These are phyloP conservation scores for Leishmania martiniquensis DNA, from an alignment of 208 protist genomes.

Conservation along the genomic window DNA sequence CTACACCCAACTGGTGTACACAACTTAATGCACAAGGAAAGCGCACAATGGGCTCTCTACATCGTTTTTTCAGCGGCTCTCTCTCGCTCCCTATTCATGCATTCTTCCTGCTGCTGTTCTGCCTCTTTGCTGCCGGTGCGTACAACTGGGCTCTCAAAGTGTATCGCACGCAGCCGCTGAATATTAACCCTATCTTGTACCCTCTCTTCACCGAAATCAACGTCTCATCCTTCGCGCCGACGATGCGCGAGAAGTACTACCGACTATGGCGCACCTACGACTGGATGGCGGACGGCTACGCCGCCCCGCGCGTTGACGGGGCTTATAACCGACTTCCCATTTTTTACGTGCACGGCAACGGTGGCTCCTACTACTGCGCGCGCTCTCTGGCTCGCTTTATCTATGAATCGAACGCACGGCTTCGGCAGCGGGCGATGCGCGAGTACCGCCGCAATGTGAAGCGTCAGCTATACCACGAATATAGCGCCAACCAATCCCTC, in stretches of 20 bases:
- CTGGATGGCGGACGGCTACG: conserved; percentile 58
- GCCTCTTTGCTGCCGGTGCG: conserved; percentile 36
- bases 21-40: neutral
- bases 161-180: conserved; percentile 52
- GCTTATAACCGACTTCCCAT: conserved; percentile 56
- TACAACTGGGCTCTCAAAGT: conserved; percentile 54
- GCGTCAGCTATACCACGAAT: conserved; percentile 27
- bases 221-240: conserved; percentile 28
- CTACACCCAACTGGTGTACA: neutral
- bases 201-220: conserved; percentile 49
- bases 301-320: conserved; percentile 24
- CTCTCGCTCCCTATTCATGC: conserved; percentile 25
- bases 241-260: conserved; percentile 55
- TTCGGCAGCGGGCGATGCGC: conserved; percentile 30
- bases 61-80: too few relatives aligned
- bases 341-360: conserved; percentile 85
- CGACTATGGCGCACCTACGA: conserved; percentile 67
- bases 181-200: conserved; percentile 57
- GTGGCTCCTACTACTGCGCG: conserved; percentile 74
- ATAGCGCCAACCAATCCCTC: conserved; percentile 10
- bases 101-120: conserved; percentile 31
- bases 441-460: conserved; percentile 53
- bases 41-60: neutral
- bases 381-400: conserved; percentile 75
- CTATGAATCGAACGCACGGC: conserved; percentile 55